Evolutionary conservation across 2,329 filamentous ascomycete genomes (phyloP).

Genomic region (Fusarium pseudoanthophilum): DNA sequence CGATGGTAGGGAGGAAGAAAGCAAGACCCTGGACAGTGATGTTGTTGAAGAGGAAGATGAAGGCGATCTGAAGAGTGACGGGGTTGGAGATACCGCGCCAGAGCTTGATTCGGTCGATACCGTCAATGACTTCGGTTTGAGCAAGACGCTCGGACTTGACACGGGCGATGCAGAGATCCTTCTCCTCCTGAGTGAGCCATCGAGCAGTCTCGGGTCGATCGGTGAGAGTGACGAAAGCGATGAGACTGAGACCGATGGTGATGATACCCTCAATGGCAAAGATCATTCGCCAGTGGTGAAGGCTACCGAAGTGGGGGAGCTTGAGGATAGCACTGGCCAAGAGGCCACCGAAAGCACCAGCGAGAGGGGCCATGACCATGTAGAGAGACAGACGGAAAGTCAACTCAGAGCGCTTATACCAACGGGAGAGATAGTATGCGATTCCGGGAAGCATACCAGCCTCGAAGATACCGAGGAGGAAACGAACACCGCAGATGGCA

Average conservation of each 20-base stretch:
- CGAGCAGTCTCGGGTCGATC: constrained; percentile 73
- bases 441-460: constrained; percentile 74
- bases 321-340: constrained; percentile 71
- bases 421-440: constrained; percentile 72
- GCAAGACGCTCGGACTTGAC: constrained; percentile 69
- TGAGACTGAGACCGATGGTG: constrained; percentile 60
- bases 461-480: constrained; percentile 70
- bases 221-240: constrained; percentile 71
- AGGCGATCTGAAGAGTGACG: constrained; percentile 62
- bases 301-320: constrained; percentile 64
- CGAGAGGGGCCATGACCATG: constrained; percentile 73
- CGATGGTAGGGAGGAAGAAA: constrained; percentile 74
- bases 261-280: constrained; percentile 77
- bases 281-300: constrained; percentile 74
- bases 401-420: constrained; percentile 72
- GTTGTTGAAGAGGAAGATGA: constrained; percentile 72
- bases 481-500: constrained; percentile 65
- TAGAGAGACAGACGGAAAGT: constrained; percentile 72
- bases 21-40: constrained; percentile 74
- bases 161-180: constrained; percentile 70
- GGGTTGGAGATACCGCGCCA: constrained; percentile 69
- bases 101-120: constrained; percentile 66
- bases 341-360: constrained; percentile 74
- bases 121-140: constrained; percentile 69
- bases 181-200: constrained; percentile 73